A percentile compares a stretch with the other conserved stretches of the same genome.
Evolutionary conservation across 805 yeast genomes (phyloP).

Genomic region (Schizosaccharomyces lindneri): DNA sequence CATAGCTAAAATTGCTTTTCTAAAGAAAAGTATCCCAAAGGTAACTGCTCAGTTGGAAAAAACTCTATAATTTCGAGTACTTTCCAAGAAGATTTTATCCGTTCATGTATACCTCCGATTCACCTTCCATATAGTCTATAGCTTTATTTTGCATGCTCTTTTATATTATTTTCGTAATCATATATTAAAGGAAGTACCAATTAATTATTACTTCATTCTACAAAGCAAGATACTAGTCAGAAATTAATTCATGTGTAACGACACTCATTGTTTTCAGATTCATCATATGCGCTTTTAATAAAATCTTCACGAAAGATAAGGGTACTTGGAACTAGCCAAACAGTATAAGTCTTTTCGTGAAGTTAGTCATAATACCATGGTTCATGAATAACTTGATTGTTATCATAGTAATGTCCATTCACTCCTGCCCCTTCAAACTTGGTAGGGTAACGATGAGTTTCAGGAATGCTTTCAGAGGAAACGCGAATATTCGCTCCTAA

Average conservation of each 20-base stretch:
- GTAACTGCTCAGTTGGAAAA: neutral
- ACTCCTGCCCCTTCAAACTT: constrained; percentile 75
- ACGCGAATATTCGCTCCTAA: constrained; percentile 17
- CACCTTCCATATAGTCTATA: neutral
- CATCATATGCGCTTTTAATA: neutral
- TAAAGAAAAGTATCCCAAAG: neutral
- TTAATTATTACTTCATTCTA: too few species aligned
- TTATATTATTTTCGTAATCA: too few species aligned
- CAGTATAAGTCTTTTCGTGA: neutral
- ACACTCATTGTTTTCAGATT: neutral
- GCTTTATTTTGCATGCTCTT: too few species aligned
- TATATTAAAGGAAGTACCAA: too few species aligned
- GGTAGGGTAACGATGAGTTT: constrained; percentile 48
- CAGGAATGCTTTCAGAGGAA: constrained; percentile 30
- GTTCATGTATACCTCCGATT: neutral
- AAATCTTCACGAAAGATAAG: too few species aligned
- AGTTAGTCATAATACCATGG: constrained; percentile 44
- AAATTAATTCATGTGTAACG: too few species aligned
- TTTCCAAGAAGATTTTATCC: neutral
- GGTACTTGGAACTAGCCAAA: too few species aligned
- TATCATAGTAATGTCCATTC: constrained; percentile 54
- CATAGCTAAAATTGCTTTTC: neutral
- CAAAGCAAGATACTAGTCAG: too few species aligned
- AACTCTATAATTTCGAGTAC: neutral
- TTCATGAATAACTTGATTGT: constrained; percentile 63